Evolutionary conservation across 305 asterid species (phyloP), one percentile per base, ranked within the genome.

Genomic region (Fraxinus ornus): DNA sequence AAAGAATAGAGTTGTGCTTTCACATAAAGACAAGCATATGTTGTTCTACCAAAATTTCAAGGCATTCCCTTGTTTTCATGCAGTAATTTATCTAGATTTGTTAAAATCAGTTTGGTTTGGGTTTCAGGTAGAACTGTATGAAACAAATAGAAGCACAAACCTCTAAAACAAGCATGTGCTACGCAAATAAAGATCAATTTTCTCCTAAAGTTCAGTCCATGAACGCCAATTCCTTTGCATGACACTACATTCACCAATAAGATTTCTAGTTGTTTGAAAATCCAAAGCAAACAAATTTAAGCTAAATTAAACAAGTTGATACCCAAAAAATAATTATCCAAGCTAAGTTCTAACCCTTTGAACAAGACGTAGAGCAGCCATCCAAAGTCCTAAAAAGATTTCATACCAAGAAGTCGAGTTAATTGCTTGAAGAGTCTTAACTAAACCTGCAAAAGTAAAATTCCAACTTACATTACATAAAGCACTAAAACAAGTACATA

Each of bases 381-480:
- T 94, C 99, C 99, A 96, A 84, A 96, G 98, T 80, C 97, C 99
- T 79, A 96, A 91, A 89, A 96, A 96, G 62, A 89, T 89, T 81
- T 93, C 97, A 55, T 91, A 95, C 98, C 99, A 96, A 81, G 97
- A 88, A 78, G 95, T 86, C 26, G 92, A 91, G 78, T 91, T 90
- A 83, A 90, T 89, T 75, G 96, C 98, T 86, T 93, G 95, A 84
- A 96, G 99, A 79, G 97, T 89, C 87, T 91, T 96, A 35, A 94
- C 95, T 73, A 96, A 89, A 83, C 97, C 99, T 96, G 94, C 83
- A 86, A 83, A 81, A 81, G 47, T n/a, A 24, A 86, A 84, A 78
- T 26, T 10, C 77, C 33, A 44, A 72, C 75, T 84, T 82, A 76
- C 62, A 86, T 71, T 82, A 84, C 76, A 32, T 80, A 37, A 77